A percentile compares a stretch with the other conserved stretches of the same genome.
phyloP scores from a whole-genome alignment of 805 yeast species.

The Komagataella phaffii region DNA sequence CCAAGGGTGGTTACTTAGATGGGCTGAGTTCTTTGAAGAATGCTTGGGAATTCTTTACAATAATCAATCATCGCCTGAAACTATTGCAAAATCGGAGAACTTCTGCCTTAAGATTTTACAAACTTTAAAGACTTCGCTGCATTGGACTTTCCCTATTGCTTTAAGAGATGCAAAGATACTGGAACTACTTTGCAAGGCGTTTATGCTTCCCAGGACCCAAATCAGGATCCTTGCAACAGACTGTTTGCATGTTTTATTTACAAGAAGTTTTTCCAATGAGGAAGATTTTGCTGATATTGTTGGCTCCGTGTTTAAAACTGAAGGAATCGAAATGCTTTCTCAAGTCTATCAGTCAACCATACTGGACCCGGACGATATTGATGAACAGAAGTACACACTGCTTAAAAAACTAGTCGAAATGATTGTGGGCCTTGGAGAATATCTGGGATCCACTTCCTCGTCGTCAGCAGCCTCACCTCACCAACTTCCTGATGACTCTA shows the following conservation, averaged over 20 bases:
- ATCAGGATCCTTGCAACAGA: slow-evolving; percentile 80
- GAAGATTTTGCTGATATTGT: slow-evolving; percentile 68
- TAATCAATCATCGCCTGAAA: slow-evolving; percentile 19
- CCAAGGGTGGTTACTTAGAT: slow-evolving; percentile 79
- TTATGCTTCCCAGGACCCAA: slow-evolving; percentile 42
- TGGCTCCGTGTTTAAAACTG: slow-evolving; percentile 61
- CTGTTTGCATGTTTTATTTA: slow-evolving; percentile 78
- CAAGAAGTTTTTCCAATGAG: slow-evolving; percentile 54
- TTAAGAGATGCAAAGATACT: slow-evolving; percentile 55
- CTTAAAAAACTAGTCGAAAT: slow-evolving; percentile 86
- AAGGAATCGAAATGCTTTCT: slow-evolving; percentile 59
- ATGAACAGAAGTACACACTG: slow-evolving; percentile 65
- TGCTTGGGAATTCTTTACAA: slow-evolving; percentile 23
- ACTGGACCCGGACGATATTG: slow-evolving; percentile 51
- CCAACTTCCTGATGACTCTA: slow-evolving; percentile 21
- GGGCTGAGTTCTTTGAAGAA: slow-evolving; percentile 44
- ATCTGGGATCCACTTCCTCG: slow-evolving; percentile 35
- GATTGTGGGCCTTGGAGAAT: slow-evolving; percentile 78
- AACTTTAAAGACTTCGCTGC: slow-evolving; percentile 78
- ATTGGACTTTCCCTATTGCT: slow-evolving; percentile 79
- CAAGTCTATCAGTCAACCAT: slow-evolving; percentile 50
- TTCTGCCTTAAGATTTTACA: slow-evolving; percentile 62
- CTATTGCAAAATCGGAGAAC: slow-evolving; percentile 6
- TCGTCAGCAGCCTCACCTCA: not conserved
- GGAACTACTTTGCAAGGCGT: slow-evolving; percentile 43